Base-by-base conservation (phyloP, 202 grass and related monocot genomes). In the Cymbopogon flexuosus region DNA sequence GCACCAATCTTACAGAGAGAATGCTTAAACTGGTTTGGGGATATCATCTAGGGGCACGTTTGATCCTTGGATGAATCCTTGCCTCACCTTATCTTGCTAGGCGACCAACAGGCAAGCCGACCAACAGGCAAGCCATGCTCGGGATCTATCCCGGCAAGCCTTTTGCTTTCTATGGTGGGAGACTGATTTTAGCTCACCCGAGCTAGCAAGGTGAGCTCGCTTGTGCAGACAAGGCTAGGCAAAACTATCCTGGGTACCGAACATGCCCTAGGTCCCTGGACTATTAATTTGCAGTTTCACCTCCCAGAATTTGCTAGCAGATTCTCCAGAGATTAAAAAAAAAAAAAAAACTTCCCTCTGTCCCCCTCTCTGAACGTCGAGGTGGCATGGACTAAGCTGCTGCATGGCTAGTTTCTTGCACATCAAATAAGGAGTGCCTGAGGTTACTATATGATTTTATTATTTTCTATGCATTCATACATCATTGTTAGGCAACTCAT, bases 371-470 rank as follows among this genome's bases (percentile, higher is more conserved):
- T 57, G 8, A 57, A 57, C 3, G 8, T 57, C 3, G 6, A 42
- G 42, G 23, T n/a, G 24, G 15, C 15, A 2, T 3, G 2, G 8
- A 18, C 14, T 72, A 72, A 54, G 10, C 46, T 73, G 29, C 29
- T 21, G 9, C 10, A 5, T 52, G 46, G 30, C 30, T 56, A 73
- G 47, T 22, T 72, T 73, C 29, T 56, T 73, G 70, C 29, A 34
- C 47, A 73, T 73, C 30, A 73, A 73, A 34, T 73, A 56, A 73
- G 30, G 16, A 73, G 47, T 21, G 70, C 34, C 29, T 73, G 4
- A 52, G 41, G 5, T 34, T 19, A 16, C 8, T 51, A 35, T n/a
- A 52, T 56, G 46, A 73, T 54, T 51, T 47, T 72, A 13, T 54
- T 72, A 52, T 46, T 54, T 73, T 73, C 8, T 57, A 57, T 57